Evolutionary conservation across 2,329 filamentous ascomycete species (phyloP).

Genomic region (Bisporella sp.): DNA sequence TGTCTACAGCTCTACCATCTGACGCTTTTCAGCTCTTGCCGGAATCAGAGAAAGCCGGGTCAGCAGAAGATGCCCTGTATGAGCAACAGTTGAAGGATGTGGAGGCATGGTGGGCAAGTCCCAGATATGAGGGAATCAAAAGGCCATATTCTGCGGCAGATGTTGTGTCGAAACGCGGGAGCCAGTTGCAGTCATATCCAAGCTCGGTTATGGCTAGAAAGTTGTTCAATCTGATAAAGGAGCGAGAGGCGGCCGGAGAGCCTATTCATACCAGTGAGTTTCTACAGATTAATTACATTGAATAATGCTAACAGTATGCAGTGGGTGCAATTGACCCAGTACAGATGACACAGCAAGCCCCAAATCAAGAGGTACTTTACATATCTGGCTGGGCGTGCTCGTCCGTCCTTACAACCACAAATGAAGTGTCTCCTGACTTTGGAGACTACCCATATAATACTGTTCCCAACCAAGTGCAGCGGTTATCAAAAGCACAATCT

Average conservation of each 20-base stretch:
- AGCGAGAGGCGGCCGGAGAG: constrained; percentile 69
- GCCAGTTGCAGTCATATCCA: constrained; percentile 79
- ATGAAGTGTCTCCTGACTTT: constrained; percentile 96
- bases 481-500: constrained; percentile 91
- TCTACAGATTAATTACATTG: neutral
- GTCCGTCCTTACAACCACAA: constrained; percentile 83
- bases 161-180: constrained; percentile 87
- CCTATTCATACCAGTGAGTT: constrained; percentile 85
- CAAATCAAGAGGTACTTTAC: constrained; percentile 93
- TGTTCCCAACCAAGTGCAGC: constrained; percentile 94
- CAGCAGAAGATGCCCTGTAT: constrained; percentile 78
- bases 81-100: constrained; percentile 79
- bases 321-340: constrained; percentile 98
- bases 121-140: constrained; percentile 83
- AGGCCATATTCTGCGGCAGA: constrained; percentile 85
- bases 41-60: constrained; percentile 68
- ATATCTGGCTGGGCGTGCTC: constrained; percentile 98
- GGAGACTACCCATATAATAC: constrained; percentile 99
- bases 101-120: constrained; percentile 82
- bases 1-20: constrained; percentile 32
- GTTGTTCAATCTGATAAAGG: constrained; percentile 80
- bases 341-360: constrained; percentile 97
- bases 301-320: constrained; percentile 30
- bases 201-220: constrained; percentile 94
- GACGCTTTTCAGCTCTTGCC: constrained; percentile 83